phyloP scores from a whole-genome alignment of 495 filamentous ascomycete genomes.

The Aspergillus egyptiacus region DNA sequence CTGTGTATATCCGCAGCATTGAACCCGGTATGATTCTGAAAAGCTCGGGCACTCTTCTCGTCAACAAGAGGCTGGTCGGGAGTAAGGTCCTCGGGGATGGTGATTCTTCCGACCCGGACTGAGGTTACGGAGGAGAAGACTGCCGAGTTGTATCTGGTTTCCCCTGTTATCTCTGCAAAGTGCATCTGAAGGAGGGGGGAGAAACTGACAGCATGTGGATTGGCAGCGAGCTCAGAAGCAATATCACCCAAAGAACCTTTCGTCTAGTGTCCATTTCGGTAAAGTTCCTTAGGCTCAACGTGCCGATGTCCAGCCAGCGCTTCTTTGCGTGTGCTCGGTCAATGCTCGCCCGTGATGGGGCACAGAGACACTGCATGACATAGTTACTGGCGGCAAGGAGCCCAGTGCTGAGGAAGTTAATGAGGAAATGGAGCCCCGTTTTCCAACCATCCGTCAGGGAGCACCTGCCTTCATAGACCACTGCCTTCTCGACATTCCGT shows the following conservation, averaged over 20 bases:
- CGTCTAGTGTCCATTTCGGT: neutral
- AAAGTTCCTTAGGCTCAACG: slow-evolving; percentile 8
- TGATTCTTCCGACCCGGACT: neutral
- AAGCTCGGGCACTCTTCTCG: neutral
- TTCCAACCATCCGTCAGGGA: neutral
- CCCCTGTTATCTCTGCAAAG: neutral
- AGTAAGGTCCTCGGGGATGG: no score
- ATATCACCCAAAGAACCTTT: neutral
- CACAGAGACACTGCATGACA: slow-evolving; percentile 35
- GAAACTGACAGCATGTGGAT: slow-evolving; percentile 6
- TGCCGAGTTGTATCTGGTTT: slow-evolving; percentile 5
- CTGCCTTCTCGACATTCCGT: neutral
- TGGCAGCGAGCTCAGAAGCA: slow-evolving; percentile 3
- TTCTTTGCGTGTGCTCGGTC: slow-evolving; percentile 18
- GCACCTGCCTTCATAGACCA: neutral
- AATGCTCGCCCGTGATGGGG: slow-evolving; percentile 24
- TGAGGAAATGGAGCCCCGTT: slow-evolving; percentile 14
- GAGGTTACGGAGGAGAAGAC: slow-evolving; percentile 7
- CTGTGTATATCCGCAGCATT: neutral
- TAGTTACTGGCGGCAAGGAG: slow-evolving; percentile 33
- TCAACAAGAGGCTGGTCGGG: neutral
- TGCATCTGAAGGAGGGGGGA: neutral
- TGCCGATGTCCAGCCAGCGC: slow-evolving; percentile 26
- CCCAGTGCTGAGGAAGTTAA: slow-evolving; percentile 29
- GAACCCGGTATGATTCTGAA: slow-evolving; percentile 8